phyloP scores from a whole-genome alignment of 495 filamentous ascomycete genomes.

The Aspergillus indologenus region DNA sequence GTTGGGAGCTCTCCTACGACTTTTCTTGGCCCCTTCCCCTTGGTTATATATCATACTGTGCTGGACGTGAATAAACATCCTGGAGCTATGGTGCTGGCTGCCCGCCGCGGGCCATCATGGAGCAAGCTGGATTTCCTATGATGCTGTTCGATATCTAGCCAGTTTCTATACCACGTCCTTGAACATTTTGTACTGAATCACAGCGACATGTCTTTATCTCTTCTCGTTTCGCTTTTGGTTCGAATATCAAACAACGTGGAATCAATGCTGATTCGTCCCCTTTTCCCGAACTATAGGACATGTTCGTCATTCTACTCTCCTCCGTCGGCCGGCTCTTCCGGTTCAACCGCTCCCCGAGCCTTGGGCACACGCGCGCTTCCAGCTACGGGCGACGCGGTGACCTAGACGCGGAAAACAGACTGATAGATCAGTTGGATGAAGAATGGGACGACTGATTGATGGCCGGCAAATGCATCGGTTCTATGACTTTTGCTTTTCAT shows the following conservation, averaged over 20 bases:
- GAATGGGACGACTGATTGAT: constrained; percentile 58
- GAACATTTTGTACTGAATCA: not conserved
- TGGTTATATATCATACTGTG: not conserved
- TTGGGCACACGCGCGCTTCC: constrained; percentile 37
- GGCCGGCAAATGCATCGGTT: not conserved
- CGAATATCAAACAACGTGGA: not conserved
- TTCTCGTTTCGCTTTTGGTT: not conserved
- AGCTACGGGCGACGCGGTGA: constrained; percentile 33
- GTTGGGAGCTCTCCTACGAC: not conserved
- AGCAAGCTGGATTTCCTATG: too few relatives aligned
- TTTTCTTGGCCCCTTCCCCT: not conserved
- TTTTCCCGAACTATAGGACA: constrained; percentile 55
- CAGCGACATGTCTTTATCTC: not conserved
- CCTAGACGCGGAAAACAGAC: constrained; percentile 81
- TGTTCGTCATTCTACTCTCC: constrained; percentile 74
- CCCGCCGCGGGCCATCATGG: not conserved
- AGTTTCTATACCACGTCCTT: not conserved
- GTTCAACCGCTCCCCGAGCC: constrained; percentile 36
- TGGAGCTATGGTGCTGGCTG: not conserved
- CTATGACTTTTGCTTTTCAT: not conserved
- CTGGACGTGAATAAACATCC: not conserved
- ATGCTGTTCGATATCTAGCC: not conserved
- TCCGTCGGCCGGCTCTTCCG: constrained; percentile 69
- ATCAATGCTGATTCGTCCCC: not conserved
- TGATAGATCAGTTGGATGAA: constrained; percentile 96